Conservation (phyloP, 2,329 filamentous ascomycete species). For the Ascochyta pisi region DNA sequence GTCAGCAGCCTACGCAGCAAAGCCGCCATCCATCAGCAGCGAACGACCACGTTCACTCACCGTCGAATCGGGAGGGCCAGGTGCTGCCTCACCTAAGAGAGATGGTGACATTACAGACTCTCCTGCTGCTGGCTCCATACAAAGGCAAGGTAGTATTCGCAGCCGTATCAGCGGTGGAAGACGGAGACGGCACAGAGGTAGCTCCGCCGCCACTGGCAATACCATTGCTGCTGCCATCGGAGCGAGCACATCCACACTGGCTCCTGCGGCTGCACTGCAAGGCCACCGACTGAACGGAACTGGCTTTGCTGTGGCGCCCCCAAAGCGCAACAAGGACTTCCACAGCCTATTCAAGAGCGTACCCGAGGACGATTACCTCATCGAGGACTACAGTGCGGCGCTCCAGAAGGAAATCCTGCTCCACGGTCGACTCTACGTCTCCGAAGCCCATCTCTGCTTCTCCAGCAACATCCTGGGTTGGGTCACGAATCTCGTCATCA, state of each 20-base stretch:
- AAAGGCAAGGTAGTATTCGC: constrained; percentile 59
- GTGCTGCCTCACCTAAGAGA: constrained; percentile 61
- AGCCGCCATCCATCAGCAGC: constrained; percentile 39
- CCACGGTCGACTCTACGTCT: constrained; percentile 92
- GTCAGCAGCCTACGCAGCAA: constrained; percentile 64
- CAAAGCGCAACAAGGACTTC: constrained; percentile 95
- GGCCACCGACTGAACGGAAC: constrained; percentile 87
- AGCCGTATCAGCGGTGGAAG: constrained; percentile 60
- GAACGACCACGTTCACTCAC: constrained; percentile 51
- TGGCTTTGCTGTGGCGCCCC: constrained; percentile 94
- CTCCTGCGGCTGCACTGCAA: constrained; percentile 65
- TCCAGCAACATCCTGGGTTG: constrained; percentile 98
- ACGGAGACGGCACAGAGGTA: constrained; percentile 77
- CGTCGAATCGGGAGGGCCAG: constrained; percentile 42
- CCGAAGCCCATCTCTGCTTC: constrained; percentile 96
- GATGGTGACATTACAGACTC: constrained; percentile 72
- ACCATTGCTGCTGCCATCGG: constrained; percentile 76
- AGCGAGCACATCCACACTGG: constrained; percentile 73
- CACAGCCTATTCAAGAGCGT: constrained; percentile 94
- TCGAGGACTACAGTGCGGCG: constrained; percentile 98
- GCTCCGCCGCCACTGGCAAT: constrained; percentile 70
- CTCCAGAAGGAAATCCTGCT: constrained; percentile 94
- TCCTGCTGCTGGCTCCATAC: constrained; percentile 56
- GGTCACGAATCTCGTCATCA: constrained; percentile 97
- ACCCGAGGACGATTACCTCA: constrained; percentile 95